Percentiles rank a stretch among this genome's conserved stretches.
Evolutionary conservation across 2,329 filamentous ascomycete species (phyloP).

Genomic region (Biscogniauxia sp.): DNA sequence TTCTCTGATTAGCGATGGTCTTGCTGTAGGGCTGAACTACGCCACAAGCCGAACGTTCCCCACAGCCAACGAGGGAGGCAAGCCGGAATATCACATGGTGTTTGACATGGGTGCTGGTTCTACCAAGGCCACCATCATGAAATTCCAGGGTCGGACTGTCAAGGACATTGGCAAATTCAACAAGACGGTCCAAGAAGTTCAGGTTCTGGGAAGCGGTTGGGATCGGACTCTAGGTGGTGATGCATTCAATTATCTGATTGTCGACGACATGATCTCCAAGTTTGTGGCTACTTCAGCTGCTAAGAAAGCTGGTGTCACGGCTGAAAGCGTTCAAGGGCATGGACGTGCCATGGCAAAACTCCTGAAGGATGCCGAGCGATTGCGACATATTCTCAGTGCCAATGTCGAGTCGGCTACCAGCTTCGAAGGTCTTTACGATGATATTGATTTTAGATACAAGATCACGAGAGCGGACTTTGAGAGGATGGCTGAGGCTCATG

Average conservation of each 20-base stretch:
- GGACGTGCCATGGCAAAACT: constrained; percentile 85
- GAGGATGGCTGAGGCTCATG: constrained; percentile 66
- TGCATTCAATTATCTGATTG: constrained; percentile 79
- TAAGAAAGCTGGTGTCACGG: constrained; percentile 61
- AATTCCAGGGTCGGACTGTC: constrained; percentile 82
- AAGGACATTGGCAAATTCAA: constrained; percentile 93
- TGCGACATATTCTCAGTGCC: constrained; percentile 88
- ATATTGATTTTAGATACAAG: constrained; percentile 92
- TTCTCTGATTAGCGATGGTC: constrained; percentile 80
- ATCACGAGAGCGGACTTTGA: constrained; percentile 79
- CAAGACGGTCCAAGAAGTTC: constrained; percentile 96
- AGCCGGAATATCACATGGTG: constrained; percentile 87
- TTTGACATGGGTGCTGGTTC: constrained; percentile 98
- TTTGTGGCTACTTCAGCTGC: constrained; percentile 70
- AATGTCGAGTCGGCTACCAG: constrained; percentile 77
- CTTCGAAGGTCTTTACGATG: constrained; percentile 88
- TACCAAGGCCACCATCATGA: constrained; percentile 83
- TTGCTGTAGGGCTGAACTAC: constrained; percentile 93
- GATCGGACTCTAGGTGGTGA: constrained; percentile 89
- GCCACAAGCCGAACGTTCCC: constrained; percentile 89
- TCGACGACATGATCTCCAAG: constrained; percentile 82
- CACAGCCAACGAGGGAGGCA: constrained; percentile 74
- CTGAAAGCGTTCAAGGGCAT: constrained; percentile 65
- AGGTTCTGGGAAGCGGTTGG: constrained; percentile 83
- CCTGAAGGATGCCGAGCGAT: constrained; percentile 85